Percentiles rank a stretch among this genome's conserved stretches.
Evolutionary conservation across 176 grass and related monocot species (phyloP).

Genomic region (Olyra latifolia): DNA sequence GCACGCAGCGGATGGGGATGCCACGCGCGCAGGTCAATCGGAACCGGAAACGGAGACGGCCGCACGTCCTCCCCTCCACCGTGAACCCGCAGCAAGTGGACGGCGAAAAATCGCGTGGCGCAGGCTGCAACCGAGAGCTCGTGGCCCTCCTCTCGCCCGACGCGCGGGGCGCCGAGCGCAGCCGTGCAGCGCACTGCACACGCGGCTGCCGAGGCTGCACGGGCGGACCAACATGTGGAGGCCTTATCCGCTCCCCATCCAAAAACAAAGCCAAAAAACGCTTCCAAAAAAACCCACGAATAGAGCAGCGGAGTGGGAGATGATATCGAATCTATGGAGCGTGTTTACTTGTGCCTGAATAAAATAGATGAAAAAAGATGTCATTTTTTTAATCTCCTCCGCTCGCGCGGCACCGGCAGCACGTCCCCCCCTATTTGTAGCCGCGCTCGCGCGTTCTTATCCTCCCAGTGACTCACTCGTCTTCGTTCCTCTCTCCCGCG

Average conservation of each 20-base stretch:
- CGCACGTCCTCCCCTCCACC: background rate
- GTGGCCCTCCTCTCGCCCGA: conserved; percentile 14
- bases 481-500: background rate
- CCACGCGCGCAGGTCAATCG: conserved; percentile 17
- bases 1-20: background rate
- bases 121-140: background rate
- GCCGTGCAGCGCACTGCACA: background rate
- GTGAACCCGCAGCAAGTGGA: background rate
- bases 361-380: background rate
- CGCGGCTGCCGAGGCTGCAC: background rate
- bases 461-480: conserved; percentile 18
- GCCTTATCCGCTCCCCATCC: conserved; percentile 61
- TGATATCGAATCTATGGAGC: conserved; percentile 40
- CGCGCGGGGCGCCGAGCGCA: background rate
- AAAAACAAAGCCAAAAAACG: too few species aligned
- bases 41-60: background rate
- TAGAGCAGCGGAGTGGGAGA: conserved; percentile 3
- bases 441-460: conserved; percentile 35
- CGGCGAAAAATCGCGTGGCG: background rate
- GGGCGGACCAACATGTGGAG: conserved; percentile 43
- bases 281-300: background rate
- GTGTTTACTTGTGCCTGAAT: conserved; percentile 16
- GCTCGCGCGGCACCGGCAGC: conserved; percentile 10
- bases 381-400: conserved; percentile 19
- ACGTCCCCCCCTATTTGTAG: background rate